Evolutionary conservation across 371 early-diverging fungal genomes (phyloP), one percentile per base, ranked within the genome.

Genomic region (Umbelopsis sp.): DNA sequence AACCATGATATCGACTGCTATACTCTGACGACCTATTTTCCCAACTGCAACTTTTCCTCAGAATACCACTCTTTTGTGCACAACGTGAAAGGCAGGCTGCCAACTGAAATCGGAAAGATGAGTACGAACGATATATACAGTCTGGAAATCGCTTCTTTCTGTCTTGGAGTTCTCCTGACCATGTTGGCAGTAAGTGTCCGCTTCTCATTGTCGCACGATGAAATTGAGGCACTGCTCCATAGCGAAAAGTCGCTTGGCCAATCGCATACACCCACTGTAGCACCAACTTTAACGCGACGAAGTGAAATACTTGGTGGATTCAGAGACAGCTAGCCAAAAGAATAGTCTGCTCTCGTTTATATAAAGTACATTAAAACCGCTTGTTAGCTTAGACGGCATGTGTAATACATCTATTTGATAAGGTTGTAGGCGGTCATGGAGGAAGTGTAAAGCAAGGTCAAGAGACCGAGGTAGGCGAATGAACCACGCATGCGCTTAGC

Each of bases 361-460:
- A 45, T 18, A 48, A 48, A 12, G 2, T 16, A 7, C 48, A 48
- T 20, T 20, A 48, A 48, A 16, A 18, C 11, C 8, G 20, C 16
- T 48, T n/a, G 2, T 48, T 16, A 1, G 12, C 12, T 41, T 41
- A 10, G 41, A 2, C 11, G 16, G 18, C 11, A 48, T 48, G 18
- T 18, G 48, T 48, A 20, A 41, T 41, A 8, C 16, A 44, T 12
- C 38, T 63, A 68, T 0, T 32, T 46, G 25, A 68, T 37, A 18
- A 74, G 67, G 18, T 52, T 9, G 35, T 79, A 79, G 51, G 76
- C 52, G 8, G 78, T 74, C 45, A 53, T 9, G 48, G 32, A 35
- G 45, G 75, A 50, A 29, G 80, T 77, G 52, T 82, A 85, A 9
- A 85, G 51, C 65, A 89, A 74, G 11, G 72, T 68, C 2, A 87